Evolutionary conservation across 2,329 filamentous ascomycete species (phyloP), one percentile per base, ranked within the genome.

Genomic region (Aspergillus neoniger): DNA sequence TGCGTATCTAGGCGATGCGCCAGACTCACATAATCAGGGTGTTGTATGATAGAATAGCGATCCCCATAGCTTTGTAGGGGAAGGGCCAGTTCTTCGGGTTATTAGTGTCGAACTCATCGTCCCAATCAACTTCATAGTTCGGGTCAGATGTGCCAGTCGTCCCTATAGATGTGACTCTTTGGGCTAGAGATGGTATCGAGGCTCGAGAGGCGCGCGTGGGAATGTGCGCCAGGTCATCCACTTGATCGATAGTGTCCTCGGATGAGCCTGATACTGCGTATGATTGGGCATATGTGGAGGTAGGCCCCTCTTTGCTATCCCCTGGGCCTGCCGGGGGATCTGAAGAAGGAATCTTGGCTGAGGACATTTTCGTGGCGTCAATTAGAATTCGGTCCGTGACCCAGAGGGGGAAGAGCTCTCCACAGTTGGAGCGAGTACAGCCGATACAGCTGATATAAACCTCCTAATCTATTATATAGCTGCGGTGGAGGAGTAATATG

Each of bases 81-180:
- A 88, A 69, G 0, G 85, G 75, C 89, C 90, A 93, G 70, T 89
- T 88, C 59, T 83, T 81, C 0, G 91, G 89, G 68, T 92, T 88
- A 12, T 83, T 81, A 2, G 80, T 79, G 68, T 90, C 88, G 60
- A 83, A 77, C n/a, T 76, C 74, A 1, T 85, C 84, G 15, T 85
- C 83, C 72, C 91, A 92, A 69, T 89, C 87, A 57, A 94, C 83
- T 75, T 95, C 91, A 69, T 87, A 94, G 28, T 86, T 85, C 28
- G 82, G 84, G 64, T 85, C 80, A 15, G 76, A 70, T 2, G 81
- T 82, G 25, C 73, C 76, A 55, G 76, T 78, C 5, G 80, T 82
- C 9, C 76, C 76, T 32, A 78, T 69, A 1, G 81, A 82, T 2
- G 80, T 80, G 17, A 76, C 74, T 41, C 77, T 78, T 56, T 73